Evolutionary conservation across 495 filamentous ascomycete species (phyloP).

Genomic region (Hypoxylon cercidicola): DNA sequence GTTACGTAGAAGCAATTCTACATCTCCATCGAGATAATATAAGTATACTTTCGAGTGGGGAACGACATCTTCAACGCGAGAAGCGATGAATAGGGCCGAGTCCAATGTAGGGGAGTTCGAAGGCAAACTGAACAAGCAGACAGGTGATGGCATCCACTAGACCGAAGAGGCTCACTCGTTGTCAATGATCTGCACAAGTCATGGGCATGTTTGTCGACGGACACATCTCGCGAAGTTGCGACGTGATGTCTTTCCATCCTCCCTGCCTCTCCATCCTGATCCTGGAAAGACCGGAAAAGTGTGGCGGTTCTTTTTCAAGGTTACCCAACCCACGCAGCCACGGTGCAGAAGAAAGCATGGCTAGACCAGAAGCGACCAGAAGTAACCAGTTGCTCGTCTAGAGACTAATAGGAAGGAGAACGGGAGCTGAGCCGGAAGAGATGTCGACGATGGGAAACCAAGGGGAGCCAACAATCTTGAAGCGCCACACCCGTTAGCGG

Average conservation of each 20-base stretch:
- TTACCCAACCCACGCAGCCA: constrained; percentile 45
- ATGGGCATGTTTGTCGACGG: constrained; percentile 12
- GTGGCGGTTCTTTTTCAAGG: constrained; percentile 19
- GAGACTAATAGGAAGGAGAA: constrained; percentile 16
- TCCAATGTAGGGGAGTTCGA: constrained; percentile 25
- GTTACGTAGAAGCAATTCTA: constrained; percentile 11
- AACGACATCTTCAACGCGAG: constrained; percentile 36
- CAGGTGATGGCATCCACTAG: constrained; percentile 39
- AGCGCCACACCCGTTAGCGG: constrained; percentile 7
- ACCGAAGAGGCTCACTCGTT: constrained; percentile 22
- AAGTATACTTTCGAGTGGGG: constrained; percentile 32
- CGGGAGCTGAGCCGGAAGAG: constrained; percentile 8
- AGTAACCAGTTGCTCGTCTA: not conserved
- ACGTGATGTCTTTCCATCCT: constrained; percentile 5
- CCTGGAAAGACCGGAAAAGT: constrained; percentile 17
- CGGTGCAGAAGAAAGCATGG: constrained; percentile 21
- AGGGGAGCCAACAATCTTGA: not conserved
- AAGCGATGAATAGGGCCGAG: constrained; percentile 44
- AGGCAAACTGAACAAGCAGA: constrained; percentile 31
- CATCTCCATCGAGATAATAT: constrained; percentile 27
- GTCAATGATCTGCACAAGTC: constrained; percentile 35
- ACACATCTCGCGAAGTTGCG: constrained; percentile 13
- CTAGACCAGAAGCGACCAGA: constrained; percentile 6
- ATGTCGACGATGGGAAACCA: constrained; percentile 5
- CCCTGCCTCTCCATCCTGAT: not conserved